Percentiles rank a stretch among this genome's conserved stretches.
These are phyloP conservation scores for Termitomyces sp. DNA, from an alignment of 768 basidiomycete species.

Conservation along the genomic window DNA sequence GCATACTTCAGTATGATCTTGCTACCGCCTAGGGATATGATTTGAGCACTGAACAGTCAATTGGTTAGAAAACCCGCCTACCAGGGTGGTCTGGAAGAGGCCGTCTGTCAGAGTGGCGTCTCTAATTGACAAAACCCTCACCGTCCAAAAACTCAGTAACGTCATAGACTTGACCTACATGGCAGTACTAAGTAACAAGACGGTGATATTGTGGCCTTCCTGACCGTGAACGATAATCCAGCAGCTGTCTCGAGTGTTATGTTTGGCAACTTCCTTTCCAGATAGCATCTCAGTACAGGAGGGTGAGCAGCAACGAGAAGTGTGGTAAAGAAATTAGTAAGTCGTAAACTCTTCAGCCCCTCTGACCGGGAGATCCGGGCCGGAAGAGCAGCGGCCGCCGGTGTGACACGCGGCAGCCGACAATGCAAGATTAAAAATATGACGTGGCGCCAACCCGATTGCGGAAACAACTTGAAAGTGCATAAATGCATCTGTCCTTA, in stretches of 20 bases:
- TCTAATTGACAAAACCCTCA: constrained; percentile 19
- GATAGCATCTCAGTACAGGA: constrained; percentile 24
- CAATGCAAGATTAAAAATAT: no score
- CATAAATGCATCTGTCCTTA: no score
- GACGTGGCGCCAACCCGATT: no score
- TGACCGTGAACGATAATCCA: constrained; percentile 86
- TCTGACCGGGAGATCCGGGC: not conserved
- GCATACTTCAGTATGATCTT: constrained; percentile 86
- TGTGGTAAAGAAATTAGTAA: not conserved
- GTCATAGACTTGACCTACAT: constrained; percentile 67
- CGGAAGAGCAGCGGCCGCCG: not conserved
- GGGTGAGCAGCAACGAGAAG: not conserved
- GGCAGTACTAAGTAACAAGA: not conserved
- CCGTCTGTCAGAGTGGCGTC: not conserved
- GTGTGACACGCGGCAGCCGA: no score
- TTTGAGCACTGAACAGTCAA: not conserved
- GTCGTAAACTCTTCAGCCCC: not conserved
- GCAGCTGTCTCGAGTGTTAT: constrained; percentile 58
- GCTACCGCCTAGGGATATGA: constrained; percentile 55
- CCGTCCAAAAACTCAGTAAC: constrained; percentile 76
- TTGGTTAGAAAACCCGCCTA: constrained; percentile 16
- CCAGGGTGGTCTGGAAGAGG: constrained; percentile 57
- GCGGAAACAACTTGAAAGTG: no score
- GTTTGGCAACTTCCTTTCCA: constrained; percentile 49
- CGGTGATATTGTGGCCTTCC: constrained; percentile 4